Evolutionary conservation across 371 early-diverging fungal species (phyloP), one percentile per base, ranked within the genome.

Genomic region (Dichotomocladium elegans): DNA sequence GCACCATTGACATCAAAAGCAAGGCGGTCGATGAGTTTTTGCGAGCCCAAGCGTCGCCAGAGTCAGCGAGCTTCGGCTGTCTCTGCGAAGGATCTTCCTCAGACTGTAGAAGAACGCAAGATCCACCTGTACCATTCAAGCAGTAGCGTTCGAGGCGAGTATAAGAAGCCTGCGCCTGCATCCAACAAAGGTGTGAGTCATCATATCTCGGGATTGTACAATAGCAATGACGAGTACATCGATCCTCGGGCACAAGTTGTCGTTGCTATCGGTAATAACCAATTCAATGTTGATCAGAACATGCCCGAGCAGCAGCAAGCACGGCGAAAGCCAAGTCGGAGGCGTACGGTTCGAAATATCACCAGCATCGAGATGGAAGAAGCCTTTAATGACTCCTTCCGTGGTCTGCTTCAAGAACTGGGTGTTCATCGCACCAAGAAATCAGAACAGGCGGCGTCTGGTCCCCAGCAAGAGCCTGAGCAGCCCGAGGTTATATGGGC

Each of bases 161-260:
- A 19, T 31, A 58, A 52, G 22, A 58, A 58, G 14, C 59, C 59
- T 12, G 30, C 48, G 1, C 51, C 56, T 21, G 60, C 56, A 44
- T 19, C 6, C 45, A 17, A 12, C 41, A n/a, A n/a, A n/a, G n/a
- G n/a, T n/a, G n/a, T n/a, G n/a, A 44, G 34, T 24, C 21, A 19
- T 22, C n/a, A 35, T 41, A 9, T 30, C 12, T 45, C 50, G 17
- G n/a, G n/a, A n/a, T n/a, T n/a, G n/a, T n/a, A n/a, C n/a, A 49
- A 63, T 8, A 58, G 47, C 1, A 60, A 43, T 0, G 70, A 76
- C 37, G 60, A 70, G 14, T 24, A 47, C 2, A 70, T 77, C 19
- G 74, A 77, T 49, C 74, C 69, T 0, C 55, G 70, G 7, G 77
- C 80, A 3, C 68, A 81, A 17, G 71, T 83, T 14, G 72, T 81